A percentile compares a stretch with the other conserved stretches of the same genome.
These are phyloP conservation scores for Acanthamoeba royreba DNA, from an alignment of 208 protist genomes.

Conservation along the genomic window DNA sequence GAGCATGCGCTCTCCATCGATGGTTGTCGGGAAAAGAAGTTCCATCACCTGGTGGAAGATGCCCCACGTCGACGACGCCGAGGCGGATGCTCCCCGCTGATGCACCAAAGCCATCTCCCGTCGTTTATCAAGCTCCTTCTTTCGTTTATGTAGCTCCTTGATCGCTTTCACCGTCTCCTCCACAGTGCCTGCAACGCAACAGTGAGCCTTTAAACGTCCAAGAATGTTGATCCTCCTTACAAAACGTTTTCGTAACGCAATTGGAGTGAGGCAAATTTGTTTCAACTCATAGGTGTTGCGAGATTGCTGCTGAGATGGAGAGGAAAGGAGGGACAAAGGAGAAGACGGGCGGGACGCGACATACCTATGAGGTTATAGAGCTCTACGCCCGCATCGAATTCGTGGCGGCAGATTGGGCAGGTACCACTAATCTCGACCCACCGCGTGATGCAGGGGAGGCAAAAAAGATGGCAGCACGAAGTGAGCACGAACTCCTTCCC, in stretches of 20 bases:
- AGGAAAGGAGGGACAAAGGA: background rate
- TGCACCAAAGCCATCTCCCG: background rate
- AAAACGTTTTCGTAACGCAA: background rate
- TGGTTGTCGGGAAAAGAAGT: background rate
- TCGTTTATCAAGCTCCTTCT: background rate
- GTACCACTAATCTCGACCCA: slow-evolving; percentile 19
- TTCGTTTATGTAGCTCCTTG: background rate
- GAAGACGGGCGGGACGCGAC: background rate
- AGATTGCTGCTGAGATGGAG: background rate
- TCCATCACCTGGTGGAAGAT: slow-evolving; percentile 12
- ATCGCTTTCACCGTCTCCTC: background rate
- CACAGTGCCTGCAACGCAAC: background rate
- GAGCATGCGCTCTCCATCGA: background rate
- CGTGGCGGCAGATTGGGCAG: slow-evolving; percentile 9
- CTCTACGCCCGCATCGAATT: slow-evolving; percentile 2
- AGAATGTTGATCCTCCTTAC: too few species aligned
- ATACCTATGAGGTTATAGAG: slow-evolving; percentile 33
- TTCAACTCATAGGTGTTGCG: background rate
- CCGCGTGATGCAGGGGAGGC: slow-evolving; percentile 11
- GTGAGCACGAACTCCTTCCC: slow-evolving; percentile 13
- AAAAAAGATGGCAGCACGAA: slow-evolving; percentile 28
- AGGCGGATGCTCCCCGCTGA: background rate
- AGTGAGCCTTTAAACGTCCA: too few species aligned
- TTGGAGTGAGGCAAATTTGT: background rate
- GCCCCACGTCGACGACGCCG: background rate